phyloP scores from a whole-genome alignment of 768 basidiomycete genomes.

The Hygrocybe punicea region DNA sequence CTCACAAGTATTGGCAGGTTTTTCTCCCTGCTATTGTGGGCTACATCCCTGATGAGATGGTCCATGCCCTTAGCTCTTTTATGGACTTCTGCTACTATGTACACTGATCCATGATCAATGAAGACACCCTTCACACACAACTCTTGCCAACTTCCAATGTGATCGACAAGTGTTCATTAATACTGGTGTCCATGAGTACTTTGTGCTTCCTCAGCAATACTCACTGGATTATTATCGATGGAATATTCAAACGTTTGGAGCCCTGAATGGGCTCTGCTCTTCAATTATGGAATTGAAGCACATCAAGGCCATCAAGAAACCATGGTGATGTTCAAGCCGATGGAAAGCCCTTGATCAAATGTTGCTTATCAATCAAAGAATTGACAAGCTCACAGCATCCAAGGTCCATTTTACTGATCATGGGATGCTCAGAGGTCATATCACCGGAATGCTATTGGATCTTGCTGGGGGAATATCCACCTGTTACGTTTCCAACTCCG shows the following conservation, averaged over 20 bases:
- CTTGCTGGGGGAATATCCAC: neutral
- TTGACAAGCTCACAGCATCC: slow-evolving; percentile 19
- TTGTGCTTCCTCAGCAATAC: neutral
- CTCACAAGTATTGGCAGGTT: neutral
- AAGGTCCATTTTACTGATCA: slow-evolving; percentile 14
- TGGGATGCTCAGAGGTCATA: slow-evolving; percentile 14
- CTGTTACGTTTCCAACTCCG: too few relatives aligned
- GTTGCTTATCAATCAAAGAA: slow-evolving; percentile 17
- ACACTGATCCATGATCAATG: slow-evolving; percentile 10
- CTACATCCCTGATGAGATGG: slow-evolving; percentile 14
- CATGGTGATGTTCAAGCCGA: too few relatives aligned
- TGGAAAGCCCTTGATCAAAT: too few relatives aligned
- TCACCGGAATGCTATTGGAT: neutral
- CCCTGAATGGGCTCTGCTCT: too few relatives aligned
- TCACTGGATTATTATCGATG: slow-evolving; percentile 12
- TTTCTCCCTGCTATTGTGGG: slow-evolving; percentile 18
- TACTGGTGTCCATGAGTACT: neutral
- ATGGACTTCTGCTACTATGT: slow-evolving; percentile 22
- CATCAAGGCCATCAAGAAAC: too few relatives aligned
- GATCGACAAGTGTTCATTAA: slow-evolving; percentile 16
- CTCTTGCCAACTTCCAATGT: slow-evolving; percentile 10
- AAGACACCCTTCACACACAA: slow-evolving; percentile 3
- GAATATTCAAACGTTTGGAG: slow-evolving; percentile 14
- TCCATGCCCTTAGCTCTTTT: slow-evolving; percentile 15
- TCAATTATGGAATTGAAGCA: too few relatives aligned